Evolutionary conservation across 305 asterid species (phyloP), one percentile per base, ranked within the genome.

Genomic region (Coffea humblotiana): DNA sequence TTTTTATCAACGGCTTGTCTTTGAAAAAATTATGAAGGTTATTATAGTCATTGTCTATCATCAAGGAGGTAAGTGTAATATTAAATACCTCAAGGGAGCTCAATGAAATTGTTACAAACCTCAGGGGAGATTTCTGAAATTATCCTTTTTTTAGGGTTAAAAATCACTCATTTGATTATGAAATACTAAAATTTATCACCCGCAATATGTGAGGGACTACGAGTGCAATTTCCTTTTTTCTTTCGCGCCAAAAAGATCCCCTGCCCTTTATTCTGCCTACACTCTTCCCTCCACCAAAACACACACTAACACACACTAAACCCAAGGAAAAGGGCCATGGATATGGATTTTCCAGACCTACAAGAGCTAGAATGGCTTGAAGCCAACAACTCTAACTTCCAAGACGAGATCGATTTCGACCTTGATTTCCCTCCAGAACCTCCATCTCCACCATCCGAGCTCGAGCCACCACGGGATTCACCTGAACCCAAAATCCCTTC

Each of bases 281-380:
- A 3, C 77, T 0, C 4, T 51, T 2, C 32, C 64, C 48, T 37
- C 60, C 18, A 64, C 15, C 66, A 15, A 61, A 23, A 56, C 80
- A 47, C 60, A 45, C 60, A 32, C 74, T 11, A 47, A 35, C 71
- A 25, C 73, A 32, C 65, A 65, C 27, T 12, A 69, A 47, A 37
- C 66, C 47, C 72, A 27, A 8, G 18, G 21, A 75, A 10, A 4
- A 78, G 7, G 77, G 68, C 67, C 52, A 80, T 80, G 84, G 87
- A 78, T 58, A 90, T 92, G 94, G 99, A 95, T 84, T 79, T 91
- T 87, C 97, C 97, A 70, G 95, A 93, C 82, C 74, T 88, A 40
- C 92, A 91, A 8, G 98, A 92, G 88, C 92, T 94, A 27, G 91
- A 96, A 84, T 92, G 91, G 94, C 92, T 96, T 47, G 99, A 96